A percentile compares a stretch with the other conserved stretches of the same genome.
phyloP scores from a whole-genome alignment of 1,284 basidiomycete species.

The Pulveroboletus sp. region DNA sequence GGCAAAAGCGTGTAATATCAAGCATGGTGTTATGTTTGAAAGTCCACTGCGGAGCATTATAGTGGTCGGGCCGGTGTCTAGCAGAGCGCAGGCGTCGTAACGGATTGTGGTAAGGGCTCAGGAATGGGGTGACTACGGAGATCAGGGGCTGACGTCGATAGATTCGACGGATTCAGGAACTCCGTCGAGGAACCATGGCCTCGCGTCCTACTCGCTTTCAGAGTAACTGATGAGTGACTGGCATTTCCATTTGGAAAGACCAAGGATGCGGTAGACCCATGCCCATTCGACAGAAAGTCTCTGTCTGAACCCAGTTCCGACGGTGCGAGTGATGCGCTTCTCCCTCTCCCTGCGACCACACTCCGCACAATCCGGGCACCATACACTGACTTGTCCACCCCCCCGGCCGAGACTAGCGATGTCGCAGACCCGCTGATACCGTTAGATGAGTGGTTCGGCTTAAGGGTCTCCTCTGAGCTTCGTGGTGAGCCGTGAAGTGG shows the following conservation, averaged over 20 bases:
- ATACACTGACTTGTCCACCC: slow-evolving; percentile 28
- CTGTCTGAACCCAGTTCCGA: slow-evolving; percentile 22
- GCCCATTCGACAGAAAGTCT: slow-evolving; percentile 12
- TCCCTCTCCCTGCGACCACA: slow-evolving; percentile 46
- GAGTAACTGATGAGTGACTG: slow-evolving; percentile 18
- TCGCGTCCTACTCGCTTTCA: slow-evolving; percentile 19
- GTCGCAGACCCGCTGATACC: slow-evolving; percentile 39
- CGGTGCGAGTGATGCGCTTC: slow-evolving; percentile 32
- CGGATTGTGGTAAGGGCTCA: slow-evolving; percentile 4
- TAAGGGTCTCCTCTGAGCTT: slow-evolving; percentile 62
- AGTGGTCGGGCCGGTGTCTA: slow-evolving; percentile 7
- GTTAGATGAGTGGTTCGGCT: slow-evolving; percentile 42
- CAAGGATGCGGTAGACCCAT: slow-evolving; percentile 8
- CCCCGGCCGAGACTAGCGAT: slow-evolving; percentile 34
- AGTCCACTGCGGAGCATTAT: slow-evolving; percentile 13
- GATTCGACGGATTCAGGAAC: slow-evolving; percentile 4
- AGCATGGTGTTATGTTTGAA: slow-evolving; percentile 18
- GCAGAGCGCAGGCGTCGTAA: slow-evolving; percentile 9
- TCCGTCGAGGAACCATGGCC: slow-evolving; percentile 5
- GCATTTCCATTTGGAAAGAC: slow-evolving; percentile 26
- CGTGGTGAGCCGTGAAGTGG: slow-evolving; percentile 33
- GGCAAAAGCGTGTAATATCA: slow-evolving; percentile 16
- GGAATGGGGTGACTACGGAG: slow-evolving; percentile 15
- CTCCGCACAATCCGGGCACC: slow-evolving; percentile 53
- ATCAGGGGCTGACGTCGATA: slow-evolving; percentile 29